Percentiles rank a stretch among this genome's conserved stretches.
These are phyloP conservation scores for Solanum hybrid DNA, from an alignment of 305 asterid genomes.

Conservation along the genomic window DNA sequence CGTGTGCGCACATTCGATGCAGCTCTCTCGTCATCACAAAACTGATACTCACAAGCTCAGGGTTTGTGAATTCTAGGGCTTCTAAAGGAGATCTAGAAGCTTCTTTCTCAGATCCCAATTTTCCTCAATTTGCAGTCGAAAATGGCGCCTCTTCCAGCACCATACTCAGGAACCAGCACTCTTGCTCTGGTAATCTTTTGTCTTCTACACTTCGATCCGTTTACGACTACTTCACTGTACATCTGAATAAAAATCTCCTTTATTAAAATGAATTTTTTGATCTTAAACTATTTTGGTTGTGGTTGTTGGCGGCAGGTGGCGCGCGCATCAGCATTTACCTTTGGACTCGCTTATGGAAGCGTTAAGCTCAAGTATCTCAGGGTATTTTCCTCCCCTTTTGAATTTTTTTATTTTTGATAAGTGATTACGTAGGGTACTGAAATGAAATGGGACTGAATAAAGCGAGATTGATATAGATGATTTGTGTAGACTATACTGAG, in stretches of 20 bases:
- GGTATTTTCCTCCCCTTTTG: constrained; percentile 27
- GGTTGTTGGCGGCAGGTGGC: constrained; percentile 48
- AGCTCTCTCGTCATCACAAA: neutral
- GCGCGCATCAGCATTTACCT: constrained; percentile 67
- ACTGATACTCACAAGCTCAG: neutral
- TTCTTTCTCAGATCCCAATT: neutral
- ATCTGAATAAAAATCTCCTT: neutral
- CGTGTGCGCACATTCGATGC: neutral
- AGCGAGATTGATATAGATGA: neutral
- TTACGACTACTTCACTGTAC: neutral
- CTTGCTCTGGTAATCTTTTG: constrained; percentile 39
- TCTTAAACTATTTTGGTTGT: neutral
- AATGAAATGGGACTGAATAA: neutral
- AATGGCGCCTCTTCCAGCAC: constrained; percentile 70
- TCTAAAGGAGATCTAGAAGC: neutral
- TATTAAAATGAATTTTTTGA: neutral
- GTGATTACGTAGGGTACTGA: neutral
- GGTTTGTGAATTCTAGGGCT: neutral
- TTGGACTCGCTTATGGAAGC: constrained; percentile 61
- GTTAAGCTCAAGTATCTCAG: constrained; percentile 65
- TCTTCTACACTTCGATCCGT: neutral
- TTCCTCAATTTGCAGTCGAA: neutral
- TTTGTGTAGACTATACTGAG: neutral
- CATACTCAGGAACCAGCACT: constrained; percentile 65
- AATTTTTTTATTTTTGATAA: neutral